Percentiles rank a stretch among this genome's conserved stretches.
Conservation (phyloP, 1,284 basidiomycete genomes). For the Moniliella sp. region DNA sequence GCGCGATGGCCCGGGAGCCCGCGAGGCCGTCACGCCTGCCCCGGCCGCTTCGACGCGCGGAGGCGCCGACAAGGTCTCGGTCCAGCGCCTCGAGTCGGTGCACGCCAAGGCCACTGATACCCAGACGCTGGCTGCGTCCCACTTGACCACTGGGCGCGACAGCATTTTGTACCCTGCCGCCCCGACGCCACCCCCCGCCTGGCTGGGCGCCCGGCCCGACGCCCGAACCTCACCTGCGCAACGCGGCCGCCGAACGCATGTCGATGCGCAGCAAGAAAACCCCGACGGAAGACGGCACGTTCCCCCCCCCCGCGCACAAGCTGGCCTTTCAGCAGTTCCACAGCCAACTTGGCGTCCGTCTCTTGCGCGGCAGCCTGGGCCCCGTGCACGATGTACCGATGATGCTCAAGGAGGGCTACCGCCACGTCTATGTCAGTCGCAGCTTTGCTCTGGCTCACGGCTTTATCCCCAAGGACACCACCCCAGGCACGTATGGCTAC, state of each 20-base stretch:
- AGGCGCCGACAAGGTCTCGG: slow-evolving; percentile 7
- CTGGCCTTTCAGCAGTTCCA: slow-evolving; percentile 31
- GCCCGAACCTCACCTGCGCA: no score
- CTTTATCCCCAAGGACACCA: slow-evolving; percentile 65
- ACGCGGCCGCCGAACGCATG: no score
- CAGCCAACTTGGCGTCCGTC: slow-evolving; percentile 52
- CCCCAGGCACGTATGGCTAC: slow-evolving; percentile 49
- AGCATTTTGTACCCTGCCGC: slow-evolving; percentile 31
- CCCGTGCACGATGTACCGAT: slow-evolving; percentile 49
- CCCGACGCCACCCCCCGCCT: slow-evolving; percentile 14
- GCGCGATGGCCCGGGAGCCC: slow-evolving; percentile 5
- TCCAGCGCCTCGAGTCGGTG: slow-evolving; percentile 14
- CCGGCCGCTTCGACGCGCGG: slow-evolving; percentile 5
- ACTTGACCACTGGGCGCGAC: slow-evolving; percentile 24
- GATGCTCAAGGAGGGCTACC: slow-evolving; percentile 80
- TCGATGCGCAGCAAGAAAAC: no score
- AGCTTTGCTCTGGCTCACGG: slow-evolving; percentile 72
- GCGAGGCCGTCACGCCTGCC: no score
- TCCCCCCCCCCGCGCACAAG: slow-evolving; percentile 18
- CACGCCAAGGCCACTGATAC: slow-evolving; percentile 1
- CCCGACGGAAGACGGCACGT: slow-evolving; percentile 10
- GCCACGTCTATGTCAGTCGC: slow-evolving; percentile 82
- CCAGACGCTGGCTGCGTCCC: slow-evolving; percentile 1
- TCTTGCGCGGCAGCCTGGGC: slow-evolving; percentile 72
- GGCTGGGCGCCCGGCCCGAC: no score